These are phyloP conservation scores for Neurospora discreta DNA, from an alignment of 495 filamentous ascomycete species.

Conservation along the genomic window DNA sequence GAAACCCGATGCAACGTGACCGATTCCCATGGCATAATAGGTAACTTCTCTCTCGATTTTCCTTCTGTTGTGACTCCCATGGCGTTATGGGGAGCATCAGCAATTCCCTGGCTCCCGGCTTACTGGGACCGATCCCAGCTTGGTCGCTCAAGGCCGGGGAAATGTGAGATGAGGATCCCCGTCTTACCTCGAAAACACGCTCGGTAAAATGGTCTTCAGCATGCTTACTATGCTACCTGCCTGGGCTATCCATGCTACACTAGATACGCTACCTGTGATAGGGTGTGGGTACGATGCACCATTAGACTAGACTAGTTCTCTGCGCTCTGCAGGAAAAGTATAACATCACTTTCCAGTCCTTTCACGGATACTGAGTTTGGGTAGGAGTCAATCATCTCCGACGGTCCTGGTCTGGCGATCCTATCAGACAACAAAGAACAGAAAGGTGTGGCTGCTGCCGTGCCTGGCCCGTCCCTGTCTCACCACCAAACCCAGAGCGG, in stretches of 20 bases:
- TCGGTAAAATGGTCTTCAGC: not conserved
- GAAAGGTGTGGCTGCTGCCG: not conserved
- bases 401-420: too few relatives aligned
- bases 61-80: not conserved
- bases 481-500: not conserved
- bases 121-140: not conserved
- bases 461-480: not conserved
- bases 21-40: not conserved
- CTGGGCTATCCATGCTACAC: not conserved
- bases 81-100: not conserved
- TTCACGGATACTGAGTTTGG: not conserved
- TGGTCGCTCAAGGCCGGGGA: not conserved
- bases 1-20: not conserved
- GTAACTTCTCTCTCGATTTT: not conserved
- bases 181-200: not conserved
- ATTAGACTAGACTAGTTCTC: not conserved
- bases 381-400: not conserved
- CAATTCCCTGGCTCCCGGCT: not conserved
- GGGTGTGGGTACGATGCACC: not conserved
- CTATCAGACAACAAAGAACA: not conserved
- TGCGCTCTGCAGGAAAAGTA: too few relatives aligned
- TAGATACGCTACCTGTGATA: not conserved
- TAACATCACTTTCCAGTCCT: not conserved
- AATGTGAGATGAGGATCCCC: not conserved
- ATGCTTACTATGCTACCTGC: too few relatives aligned